phyloP scores from a whole-genome alignment of 208 protist genomes.

The Acanthamoeba triangularis region DNA sequence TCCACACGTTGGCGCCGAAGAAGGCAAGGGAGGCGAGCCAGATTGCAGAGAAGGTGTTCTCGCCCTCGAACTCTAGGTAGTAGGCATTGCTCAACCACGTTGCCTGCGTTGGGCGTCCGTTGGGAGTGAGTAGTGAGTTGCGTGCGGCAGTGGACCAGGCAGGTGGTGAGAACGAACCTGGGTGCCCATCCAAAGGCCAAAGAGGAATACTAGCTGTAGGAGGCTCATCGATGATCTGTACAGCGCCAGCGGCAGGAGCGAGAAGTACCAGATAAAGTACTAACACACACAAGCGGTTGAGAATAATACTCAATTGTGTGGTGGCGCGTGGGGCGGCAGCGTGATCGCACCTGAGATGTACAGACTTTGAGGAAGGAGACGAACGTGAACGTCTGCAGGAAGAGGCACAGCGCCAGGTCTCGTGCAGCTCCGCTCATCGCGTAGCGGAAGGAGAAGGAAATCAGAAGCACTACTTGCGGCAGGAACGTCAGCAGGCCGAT shows the following conservation, averaged over 20 bases:
- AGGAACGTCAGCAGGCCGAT: slow-evolving; percentile 87
- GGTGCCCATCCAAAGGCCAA: slow-evolving; percentile 76
- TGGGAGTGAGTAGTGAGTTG: no score
- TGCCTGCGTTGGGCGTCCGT: not conserved
- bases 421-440: not conserved
- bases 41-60: slow-evolving; percentile 82
- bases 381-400: slow-evolving; percentile 89
- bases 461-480: slow-evolving; percentile 88
- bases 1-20: slow-evolving; percentile 59
- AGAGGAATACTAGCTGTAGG: not conserved
- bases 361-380: slow-evolving; percentile 93
- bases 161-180: slow-evolving; percentile 39
- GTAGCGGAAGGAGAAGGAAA: slow-evolving; percentile 63
- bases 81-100: slow-evolving; percentile 88
- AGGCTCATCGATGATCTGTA: slow-evolving; percentile 73
- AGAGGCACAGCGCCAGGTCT: slow-evolving; percentile 86
- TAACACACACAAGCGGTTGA: slow-evolving; percentile 12
- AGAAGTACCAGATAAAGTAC: slow-evolving; percentile 93
- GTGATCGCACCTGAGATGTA: slow-evolving; percentile 80
- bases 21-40: slow-evolving; percentile 82
- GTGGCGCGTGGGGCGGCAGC: not conserved
- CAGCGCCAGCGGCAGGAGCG: slow-evolving; percentile 85
- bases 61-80: slow-evolving; percentile 88
- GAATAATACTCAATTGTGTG: no score
- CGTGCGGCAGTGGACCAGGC: not conserved